These are phyloP conservation scores for Macrolepiota albuminosa DNA, from an alignment of 768 basidiomycete species.

Conservation along the genomic window DNA sequence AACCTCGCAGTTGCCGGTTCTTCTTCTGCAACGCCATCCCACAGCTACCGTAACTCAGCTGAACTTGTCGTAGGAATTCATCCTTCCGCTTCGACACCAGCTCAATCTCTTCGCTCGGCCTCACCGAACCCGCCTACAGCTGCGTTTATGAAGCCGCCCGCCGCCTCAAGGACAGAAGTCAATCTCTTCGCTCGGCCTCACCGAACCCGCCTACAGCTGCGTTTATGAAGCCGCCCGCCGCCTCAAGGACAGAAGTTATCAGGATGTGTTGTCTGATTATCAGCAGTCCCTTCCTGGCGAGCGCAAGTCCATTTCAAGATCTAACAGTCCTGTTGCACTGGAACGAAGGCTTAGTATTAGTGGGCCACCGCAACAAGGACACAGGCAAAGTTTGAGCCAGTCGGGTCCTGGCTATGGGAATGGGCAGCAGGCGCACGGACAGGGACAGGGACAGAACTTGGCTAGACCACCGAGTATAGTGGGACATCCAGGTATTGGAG, in stretches of 20 bases:
- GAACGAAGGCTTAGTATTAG: constrained; percentile 26
- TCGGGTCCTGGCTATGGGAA: background rate
- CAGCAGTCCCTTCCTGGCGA: constrained; percentile 88
- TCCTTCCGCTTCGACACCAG: constrained; percentile 42
- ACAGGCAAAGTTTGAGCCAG: constrained; percentile 7
- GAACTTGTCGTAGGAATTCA: constrained; percentile 76
- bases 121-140: constrained; percentile 75
- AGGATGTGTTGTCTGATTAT: constrained; percentile 73
- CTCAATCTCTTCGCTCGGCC: constrained; percentile 45
- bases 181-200: constrained; percentile 56
- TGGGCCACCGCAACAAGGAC: constrained; percentile 5
- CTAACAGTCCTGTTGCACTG: constrained; percentile 35
- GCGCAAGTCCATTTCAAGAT: constrained; percentile 52
- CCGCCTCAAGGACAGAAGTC: constrained; percentile 43
- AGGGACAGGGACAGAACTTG: constrained; percentile 38
- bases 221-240: constrained; percentile 56
- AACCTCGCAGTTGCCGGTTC: constrained; percentile 18
- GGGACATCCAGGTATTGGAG: constrained; percentile 82
- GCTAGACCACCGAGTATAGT: constrained; percentile 52
- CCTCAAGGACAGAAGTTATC: constrained; percentile 49
- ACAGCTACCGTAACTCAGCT: constrained; percentile 73
- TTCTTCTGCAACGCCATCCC: constrained; percentile 30
- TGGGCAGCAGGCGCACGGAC: constrained; percentile 15
- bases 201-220: constrained; percentile 71
- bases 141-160: constrained; percentile 60